These are phyloP conservation scores for Jackrogersella minutella DNA, from an alignment of 495 filamentous ascomycete species.

Conservation along the genomic window DNA sequence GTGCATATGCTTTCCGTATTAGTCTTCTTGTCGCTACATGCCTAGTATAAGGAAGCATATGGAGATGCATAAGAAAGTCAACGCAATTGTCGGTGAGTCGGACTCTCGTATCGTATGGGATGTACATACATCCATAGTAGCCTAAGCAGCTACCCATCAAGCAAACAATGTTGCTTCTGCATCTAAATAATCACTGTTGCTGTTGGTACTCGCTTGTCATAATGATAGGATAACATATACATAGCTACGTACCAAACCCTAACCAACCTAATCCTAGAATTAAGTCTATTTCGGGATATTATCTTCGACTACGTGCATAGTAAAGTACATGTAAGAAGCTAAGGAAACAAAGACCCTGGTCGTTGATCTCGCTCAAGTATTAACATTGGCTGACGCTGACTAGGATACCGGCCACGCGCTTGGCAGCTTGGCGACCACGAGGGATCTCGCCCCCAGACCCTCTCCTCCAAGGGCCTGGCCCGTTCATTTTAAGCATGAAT, in stretches of 20 bases:
- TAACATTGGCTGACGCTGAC: conserved; percentile 18
- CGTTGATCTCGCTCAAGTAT: conserved; percentile 12
- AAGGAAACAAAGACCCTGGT: conserved; percentile 24
- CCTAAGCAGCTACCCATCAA: conserved; percentile 31
- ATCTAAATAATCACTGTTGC: neutral
- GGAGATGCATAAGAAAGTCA: conserved; percentile 9
- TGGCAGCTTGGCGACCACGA: conserved; percentile 47
- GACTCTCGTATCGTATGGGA: conserved; percentile 1
- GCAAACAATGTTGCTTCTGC: conserved; percentile 25
- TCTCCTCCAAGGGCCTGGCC: conserved; percentile 33
- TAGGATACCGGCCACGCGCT: conserved; percentile 30
- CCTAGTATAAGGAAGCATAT: conserved; percentile 1
- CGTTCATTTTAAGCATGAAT: conserved; percentile 59
- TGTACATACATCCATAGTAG: neutral
- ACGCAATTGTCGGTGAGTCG: conserved; percentile 30
- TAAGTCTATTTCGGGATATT: too few relatives aligned
- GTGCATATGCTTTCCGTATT: conserved; percentile 32
- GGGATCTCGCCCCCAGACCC: conserved; percentile 40
- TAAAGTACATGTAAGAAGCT: conserved; percentile 14
- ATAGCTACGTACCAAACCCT: too few relatives aligned
- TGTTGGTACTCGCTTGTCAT: too few relatives aligned
- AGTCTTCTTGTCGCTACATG: neutral
- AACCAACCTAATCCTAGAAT: too few relatives aligned
- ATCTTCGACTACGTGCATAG: too few relatives aligned
- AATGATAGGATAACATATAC: too few relatives aligned